Conservation (phyloP, 2,329 filamentous ascomycete genomes). For the Phaeosphaeria sp. region DNA sequence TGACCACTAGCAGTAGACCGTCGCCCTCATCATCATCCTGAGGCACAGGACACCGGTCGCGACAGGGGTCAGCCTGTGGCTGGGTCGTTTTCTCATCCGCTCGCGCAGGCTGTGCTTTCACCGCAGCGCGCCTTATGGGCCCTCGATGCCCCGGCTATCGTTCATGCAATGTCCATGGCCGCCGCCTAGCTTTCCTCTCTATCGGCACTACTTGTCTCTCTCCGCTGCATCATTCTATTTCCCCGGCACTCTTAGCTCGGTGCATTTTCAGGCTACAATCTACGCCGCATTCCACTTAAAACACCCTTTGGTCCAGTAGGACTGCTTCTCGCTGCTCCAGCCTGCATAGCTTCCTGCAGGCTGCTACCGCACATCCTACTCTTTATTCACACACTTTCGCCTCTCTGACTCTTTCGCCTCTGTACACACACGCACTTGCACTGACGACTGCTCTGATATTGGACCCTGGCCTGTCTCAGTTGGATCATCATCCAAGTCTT, state of each 20-base stretch:
- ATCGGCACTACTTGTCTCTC: constrained; percentile 14
- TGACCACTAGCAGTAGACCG: constrained; percentile 13
- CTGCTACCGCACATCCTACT: constrained; percentile 30
- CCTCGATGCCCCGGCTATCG: constrained; percentile 29
- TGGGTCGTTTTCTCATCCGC: constrained; percentile 18
- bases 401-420: constrained; percentile 33
- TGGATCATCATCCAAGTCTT: constrained; percentile 29
- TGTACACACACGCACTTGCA: constrained; percentile 17
- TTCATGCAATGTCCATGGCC: constrained; percentile 29
- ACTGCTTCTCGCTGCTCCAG: constrained; percentile 28
- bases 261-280: constrained; percentile 43
- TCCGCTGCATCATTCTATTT: constrained; percentile 18
- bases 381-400: constrained; percentile 25
- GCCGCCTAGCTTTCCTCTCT: constrained; percentile 30
- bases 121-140: constrained; percentile 29
- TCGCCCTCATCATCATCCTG: constrained; percentile 15
- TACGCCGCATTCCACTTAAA: constrained; percentile 36
- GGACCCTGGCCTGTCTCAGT: constrained; percentile 34
- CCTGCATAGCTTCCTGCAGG: constrained; percentile 32
- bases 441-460: constrained; percentile 19
- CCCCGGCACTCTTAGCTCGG: constrained; percentile 27
- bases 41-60: constrained; percentile 36
- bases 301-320: constrained; percentile 27
- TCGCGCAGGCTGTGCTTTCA: constrained; percentile 44
- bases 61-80: constrained; percentile 30